phyloP scores from a whole-genome alignment of 805 yeast genomes.

The Nakazawaea wickerhamii region DNA sequence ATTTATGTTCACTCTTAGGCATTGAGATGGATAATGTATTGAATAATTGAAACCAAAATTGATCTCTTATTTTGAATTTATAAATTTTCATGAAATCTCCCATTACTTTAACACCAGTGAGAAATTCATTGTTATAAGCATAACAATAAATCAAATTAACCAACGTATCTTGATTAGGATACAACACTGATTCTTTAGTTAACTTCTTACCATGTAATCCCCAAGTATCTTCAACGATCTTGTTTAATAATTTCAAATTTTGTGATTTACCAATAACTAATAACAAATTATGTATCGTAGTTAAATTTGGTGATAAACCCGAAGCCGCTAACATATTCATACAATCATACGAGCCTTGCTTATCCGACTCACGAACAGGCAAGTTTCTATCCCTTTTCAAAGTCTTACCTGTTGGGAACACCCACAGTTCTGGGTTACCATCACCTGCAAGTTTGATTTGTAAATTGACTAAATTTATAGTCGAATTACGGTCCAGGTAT shows the following conservation, averaged over 20 bases:
- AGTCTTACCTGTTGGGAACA: constrained; percentile 16
- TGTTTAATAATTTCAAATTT: constrained; percentile 21
- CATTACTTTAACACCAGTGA: constrained; percentile 23
- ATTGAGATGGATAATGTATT: constrained; percentile 21
- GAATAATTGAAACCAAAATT: constrained; percentile 24
- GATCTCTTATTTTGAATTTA: constrained; percentile 15
- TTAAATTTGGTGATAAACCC: constrained; percentile 16
- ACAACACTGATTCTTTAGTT: constrained; percentile 11
- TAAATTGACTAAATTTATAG: constrained; percentile 4
- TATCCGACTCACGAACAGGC: constrained; percentile 16
- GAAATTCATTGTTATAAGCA: constrained; percentile 23
- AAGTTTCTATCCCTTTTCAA: constrained; percentile 13
- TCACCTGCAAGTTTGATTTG: constrained; percentile 22
- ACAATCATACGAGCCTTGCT: constrained; percentile 13
- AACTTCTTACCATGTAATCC: constrained; percentile 16
- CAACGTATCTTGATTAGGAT: constrained; percentile 23
- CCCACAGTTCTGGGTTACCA: constrained; percentile 22
- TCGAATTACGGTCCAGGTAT: background rate
- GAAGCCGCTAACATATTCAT: constrained; percentile 12
- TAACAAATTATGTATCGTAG: constrained; percentile 20
- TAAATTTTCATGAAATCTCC: constrained; percentile 21
- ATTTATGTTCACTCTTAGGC: constrained; percentile 19
- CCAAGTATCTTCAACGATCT: constrained; percentile 24
- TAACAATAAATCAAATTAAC: constrained; percentile 25
- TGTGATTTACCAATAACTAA: constrained; percentile 24